Evolutionary conservation across 345 rosid species (phyloP).

Genomic region (Eucalyptus erythrocorys): DNA sequence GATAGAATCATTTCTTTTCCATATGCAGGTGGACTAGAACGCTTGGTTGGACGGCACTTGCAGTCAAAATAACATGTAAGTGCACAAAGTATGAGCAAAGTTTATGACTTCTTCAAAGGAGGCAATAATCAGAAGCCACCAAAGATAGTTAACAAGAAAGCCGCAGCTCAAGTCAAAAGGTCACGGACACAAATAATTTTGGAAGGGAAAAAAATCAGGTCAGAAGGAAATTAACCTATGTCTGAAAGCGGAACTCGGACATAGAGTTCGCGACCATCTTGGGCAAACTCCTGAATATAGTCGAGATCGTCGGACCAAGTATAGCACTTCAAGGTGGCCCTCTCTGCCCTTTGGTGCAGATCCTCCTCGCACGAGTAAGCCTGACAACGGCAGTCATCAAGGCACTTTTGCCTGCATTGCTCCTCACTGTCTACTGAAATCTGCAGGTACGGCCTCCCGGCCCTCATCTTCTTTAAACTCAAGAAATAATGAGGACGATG

Average conservation of each 20-base stretch:
- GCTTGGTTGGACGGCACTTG: not conserved
- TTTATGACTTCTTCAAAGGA: not conserved
- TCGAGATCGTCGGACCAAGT: conserved; percentile 7
- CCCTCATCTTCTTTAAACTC: conserved; percentile 3
- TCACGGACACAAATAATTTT: not conserved
- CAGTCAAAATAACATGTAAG: not conserved
- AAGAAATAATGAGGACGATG: conserved; percentile 1
- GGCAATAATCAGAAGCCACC: not conserved
- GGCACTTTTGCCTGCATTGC: conserved; percentile 7
- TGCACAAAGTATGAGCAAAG: not conserved
- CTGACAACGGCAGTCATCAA: not conserved
- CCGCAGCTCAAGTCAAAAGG: not conserved
- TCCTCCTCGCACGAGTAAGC: conserved; percentile 7
- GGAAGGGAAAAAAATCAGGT: not conserved
- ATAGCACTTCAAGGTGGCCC: not conserved
- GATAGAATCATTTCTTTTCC: not conserved
- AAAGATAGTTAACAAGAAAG: not conserved
- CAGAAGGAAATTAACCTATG: not conserved
- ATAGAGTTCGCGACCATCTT: not conserved
- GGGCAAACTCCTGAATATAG: not conserved
- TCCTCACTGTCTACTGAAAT: not conserved
- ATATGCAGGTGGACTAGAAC: not conserved
- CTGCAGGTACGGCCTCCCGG: not conserved
- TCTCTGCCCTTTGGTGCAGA: too few relatives aligned
- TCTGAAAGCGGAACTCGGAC: conserved; percentile 1